phyloP scores from a whole-genome alignment of 2,329 filamentous ascomycete genomes.

The Cytospora piceae region DNA sequence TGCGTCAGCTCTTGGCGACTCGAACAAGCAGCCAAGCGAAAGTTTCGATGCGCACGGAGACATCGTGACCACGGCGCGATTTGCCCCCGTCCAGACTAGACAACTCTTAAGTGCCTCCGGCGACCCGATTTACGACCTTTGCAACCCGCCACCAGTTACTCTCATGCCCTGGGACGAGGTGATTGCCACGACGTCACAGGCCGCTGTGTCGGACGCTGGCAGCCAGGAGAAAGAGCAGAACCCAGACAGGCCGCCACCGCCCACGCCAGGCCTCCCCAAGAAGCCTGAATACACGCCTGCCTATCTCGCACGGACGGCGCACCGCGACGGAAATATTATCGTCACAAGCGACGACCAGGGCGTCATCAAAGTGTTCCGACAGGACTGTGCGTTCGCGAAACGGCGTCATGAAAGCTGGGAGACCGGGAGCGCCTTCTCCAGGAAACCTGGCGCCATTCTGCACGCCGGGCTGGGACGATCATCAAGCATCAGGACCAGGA shows the following conservation, averaged over 20 bases:
- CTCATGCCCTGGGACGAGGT: slow-evolving; percentile 74
- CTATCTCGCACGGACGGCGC: slow-evolving; percentile 75
- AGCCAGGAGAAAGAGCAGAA: slow-evolving; percentile 18
- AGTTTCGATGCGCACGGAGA: slow-evolving; percentile 88
- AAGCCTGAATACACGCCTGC: slow-evolving; percentile 72
- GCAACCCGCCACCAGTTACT: slow-evolving; percentile 89
- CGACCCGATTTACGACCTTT: slow-evolving; percentile 94
- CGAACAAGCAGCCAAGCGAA: slow-evolving; percentile 82
- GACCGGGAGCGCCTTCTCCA: slow-evolving; percentile 74
- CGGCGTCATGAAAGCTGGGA: slow-evolving; percentile 79
- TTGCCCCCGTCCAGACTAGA: slow-evolving; percentile 79
- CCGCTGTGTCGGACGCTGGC: slow-evolving; percentile 33
- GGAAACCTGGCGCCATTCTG: slow-evolving; percentile 59
- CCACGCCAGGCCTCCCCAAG: slow-evolving; percentile 38
- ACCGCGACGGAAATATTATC: slow-evolving; percentile 85
- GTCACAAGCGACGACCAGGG: slow-evolving; percentile 88
- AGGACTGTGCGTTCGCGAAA: slow-evolving; percentile 87
- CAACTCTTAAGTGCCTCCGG: slow-evolving; percentile 79
- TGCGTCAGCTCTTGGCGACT: slow-evolving; percentile 11
- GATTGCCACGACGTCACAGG: slow-evolving; percentile 40
- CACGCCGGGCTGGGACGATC: slow-evolving; percentile 62
- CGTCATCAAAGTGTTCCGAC: slow-evolving; percentile 90
- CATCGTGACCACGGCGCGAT: slow-evolving; percentile 85
- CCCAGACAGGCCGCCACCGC: slow-evolving; percentile 24
- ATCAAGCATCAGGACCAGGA: slow-evolving; percentile 59